Evolutionary conservation across 495 filamentous ascomycete species (phyloP).

Genomic region (Talaromyces proteolyticus): DNA sequence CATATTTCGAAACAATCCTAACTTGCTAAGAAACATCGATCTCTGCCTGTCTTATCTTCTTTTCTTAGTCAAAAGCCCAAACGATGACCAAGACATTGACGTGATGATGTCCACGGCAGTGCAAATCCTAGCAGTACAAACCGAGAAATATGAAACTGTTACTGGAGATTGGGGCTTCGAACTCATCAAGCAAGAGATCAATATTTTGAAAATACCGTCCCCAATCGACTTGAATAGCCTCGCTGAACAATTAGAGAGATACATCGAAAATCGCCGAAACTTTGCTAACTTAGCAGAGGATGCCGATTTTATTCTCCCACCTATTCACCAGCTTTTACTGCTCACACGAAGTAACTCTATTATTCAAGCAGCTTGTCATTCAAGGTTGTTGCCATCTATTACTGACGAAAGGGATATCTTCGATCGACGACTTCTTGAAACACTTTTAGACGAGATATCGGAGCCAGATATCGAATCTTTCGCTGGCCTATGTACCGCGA

Average conservation of each 20-base stretch:
- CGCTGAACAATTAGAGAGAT: not conserved
- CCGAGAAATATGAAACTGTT: not conserved
- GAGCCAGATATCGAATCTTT: not conserved
- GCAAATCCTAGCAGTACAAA: not conserved
- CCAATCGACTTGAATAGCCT: not conserved
- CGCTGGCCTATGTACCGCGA: not conserved
- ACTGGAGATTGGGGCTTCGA: not conserved
- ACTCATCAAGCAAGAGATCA: not conserved
- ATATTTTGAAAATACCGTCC: not conserved
- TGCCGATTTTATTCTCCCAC: not conserved
- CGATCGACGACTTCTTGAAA: not conserved
- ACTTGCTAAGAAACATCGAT: not conserved
- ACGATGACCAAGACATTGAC: not conserved
- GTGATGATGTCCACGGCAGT: not conserved
- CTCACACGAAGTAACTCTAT: not conserved
- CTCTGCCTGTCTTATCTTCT: not conserved
- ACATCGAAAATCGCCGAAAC: not conserved
- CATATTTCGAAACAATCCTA: too few species aligned
- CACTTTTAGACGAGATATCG: not conserved
- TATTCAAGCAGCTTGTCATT: not conserved
- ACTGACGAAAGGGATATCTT: not conserved
- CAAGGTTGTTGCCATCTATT: not conserved
- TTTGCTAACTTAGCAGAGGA: not conserved
- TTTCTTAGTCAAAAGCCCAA: not conserved
- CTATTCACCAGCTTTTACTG: not conserved